Base-by-base conservation (phyloP, 2,329 filamentous ascomycete species). In the Aspergillus tanneri region DNA sequence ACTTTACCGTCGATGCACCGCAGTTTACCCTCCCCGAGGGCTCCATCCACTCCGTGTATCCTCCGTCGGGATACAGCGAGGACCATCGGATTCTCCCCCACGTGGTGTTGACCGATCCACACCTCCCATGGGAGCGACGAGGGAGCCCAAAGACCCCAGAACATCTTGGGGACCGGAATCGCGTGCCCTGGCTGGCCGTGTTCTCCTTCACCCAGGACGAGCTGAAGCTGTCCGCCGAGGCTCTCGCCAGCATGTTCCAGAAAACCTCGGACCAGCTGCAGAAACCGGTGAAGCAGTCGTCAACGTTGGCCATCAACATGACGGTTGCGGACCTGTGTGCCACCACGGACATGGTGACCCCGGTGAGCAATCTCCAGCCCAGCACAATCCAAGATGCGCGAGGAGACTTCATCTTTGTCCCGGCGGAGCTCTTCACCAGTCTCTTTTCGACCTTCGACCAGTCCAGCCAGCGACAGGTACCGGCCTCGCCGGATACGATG, bases 41-140 rank as follows among this genome's bases (percentile, higher is more conserved):
- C 7, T 42, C 21, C 1, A 52, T 77, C 3, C 50, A 76, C 56
- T 70, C 65, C 0, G 43, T 59, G 0, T 77, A 74, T 51, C 75
- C 76, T 0, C 69, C 72, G 0, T 39, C 57, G 1, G 75, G 72
- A 0, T 62, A 74, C 41, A 32, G 50, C 0, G 75, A 68, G n/a
- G 48, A 61, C 1, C 47, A 46, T 4, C 27, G 57, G 0, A 65
- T 70, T 1, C 53, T 77, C 3, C 76, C 75, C 1, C 74, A 78
- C 53, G 53, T 78, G 0, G 71, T 77, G 4, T 60, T 78, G 16
- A 72, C 54, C 1, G 72, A 77, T 49, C 69, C 73, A 0, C 63
- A 69, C 45, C 50, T 76, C 1, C 75, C 74, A 0, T 77, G 76
- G 76, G 70, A 73, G 52, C 12, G 54, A 0, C 12, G 54, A 0